phyloP scores from a whole-genome alignment of 1,284 basidiomycete genomes.

The Rhodotorula sp. region DNA sequence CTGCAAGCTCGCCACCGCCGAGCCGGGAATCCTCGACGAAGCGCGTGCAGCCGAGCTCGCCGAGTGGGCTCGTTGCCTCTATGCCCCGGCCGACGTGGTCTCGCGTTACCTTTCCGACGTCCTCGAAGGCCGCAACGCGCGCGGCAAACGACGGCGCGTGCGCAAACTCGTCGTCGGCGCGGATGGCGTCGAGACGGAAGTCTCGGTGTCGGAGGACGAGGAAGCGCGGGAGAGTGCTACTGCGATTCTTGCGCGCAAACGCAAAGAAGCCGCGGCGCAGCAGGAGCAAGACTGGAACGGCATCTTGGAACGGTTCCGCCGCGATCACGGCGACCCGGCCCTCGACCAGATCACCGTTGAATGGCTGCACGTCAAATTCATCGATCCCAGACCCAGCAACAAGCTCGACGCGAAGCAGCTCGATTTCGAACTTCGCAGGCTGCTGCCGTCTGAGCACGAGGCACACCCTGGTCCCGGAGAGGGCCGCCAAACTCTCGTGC shows the following conservation, averaged over 20 bases:
- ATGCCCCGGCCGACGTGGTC: conserved; percentile 59
- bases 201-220: background rate
- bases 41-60: conserved; percentile 22
- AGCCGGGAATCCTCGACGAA: conserved; percentile 16
- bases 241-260: conserved; percentile 50
- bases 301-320: conserved; percentile 59
- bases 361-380: conserved; percentile 29
- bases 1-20: background rate
- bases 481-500: background rate
- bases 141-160: conserved; percentile 1
- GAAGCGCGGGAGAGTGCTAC: background rate
- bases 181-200: background rate
- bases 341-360: conserved; percentile 19
- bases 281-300: conserved; percentile 64
- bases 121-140: background rate
- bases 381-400: conserved; percentile 15
- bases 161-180: background rate
- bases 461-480: background rate
- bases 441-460: conserved; percentile 8
- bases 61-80: conserved; percentile 52
- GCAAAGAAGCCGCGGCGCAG: conserved; percentile 37
- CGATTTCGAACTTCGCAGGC: conserved; percentile 28
- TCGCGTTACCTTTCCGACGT: conserved; percentile 45
- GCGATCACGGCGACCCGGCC: conserved; percentile 45
- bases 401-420: conserved; percentile 28